Conservation (phyloP, 139 green algal species). For the Micractinium sp. region DNA sequence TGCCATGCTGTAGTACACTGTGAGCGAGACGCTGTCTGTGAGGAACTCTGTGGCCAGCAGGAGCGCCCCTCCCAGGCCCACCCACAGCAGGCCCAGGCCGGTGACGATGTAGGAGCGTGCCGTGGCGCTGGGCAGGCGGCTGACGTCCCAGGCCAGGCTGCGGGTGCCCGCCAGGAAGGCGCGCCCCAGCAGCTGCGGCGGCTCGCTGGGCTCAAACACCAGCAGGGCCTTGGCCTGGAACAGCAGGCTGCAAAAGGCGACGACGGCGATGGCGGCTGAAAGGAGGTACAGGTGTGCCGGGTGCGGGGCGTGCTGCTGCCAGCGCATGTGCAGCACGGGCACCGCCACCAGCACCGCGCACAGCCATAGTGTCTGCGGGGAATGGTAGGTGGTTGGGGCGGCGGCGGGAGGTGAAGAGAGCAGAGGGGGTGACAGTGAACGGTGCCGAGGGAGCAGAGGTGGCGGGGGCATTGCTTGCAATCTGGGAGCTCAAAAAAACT, state of each 20-base stretch:
- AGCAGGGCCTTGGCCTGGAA: slow-evolving; percentile 65
- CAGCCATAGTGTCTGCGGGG: slow-evolving; percentile 42
- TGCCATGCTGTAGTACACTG: slow-evolving; percentile 73
- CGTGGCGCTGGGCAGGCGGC: slow-evolving; percentile 21
- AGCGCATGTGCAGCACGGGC: slow-evolving; percentile 28
- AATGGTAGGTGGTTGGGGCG: no score
- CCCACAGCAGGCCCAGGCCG: slow-evolving; percentile 62
- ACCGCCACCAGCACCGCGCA: slow-evolving; percentile 38
- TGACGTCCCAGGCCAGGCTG: slow-evolving; percentile 32
- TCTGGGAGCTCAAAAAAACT: not conserved
- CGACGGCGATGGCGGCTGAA: slow-evolving; percentile 43
- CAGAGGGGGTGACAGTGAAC: not conserved
- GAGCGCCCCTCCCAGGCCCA: slow-evolving; percentile 46
- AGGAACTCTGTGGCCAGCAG: slow-evolving; percentile 54
- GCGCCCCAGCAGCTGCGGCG: slow-evolving; percentile 17
- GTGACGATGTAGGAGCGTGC: slow-evolving; percentile 13
- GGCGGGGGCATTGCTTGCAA: no score
- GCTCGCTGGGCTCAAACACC: slow-evolving; percentile 51
- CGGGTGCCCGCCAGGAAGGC: not conserved
- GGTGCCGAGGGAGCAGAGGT: not conserved
- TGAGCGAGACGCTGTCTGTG: not conserved
- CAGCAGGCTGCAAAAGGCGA: slow-evolving; percentile 49
- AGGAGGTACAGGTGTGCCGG: slow-evolving; percentile 42
- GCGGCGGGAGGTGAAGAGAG: not conserved
- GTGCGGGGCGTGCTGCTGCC: not conserved